phyloP scores from a whole-genome alignment of 2,329 filamentous ascomycete genomes.

The Venturia asperata region DNA sequence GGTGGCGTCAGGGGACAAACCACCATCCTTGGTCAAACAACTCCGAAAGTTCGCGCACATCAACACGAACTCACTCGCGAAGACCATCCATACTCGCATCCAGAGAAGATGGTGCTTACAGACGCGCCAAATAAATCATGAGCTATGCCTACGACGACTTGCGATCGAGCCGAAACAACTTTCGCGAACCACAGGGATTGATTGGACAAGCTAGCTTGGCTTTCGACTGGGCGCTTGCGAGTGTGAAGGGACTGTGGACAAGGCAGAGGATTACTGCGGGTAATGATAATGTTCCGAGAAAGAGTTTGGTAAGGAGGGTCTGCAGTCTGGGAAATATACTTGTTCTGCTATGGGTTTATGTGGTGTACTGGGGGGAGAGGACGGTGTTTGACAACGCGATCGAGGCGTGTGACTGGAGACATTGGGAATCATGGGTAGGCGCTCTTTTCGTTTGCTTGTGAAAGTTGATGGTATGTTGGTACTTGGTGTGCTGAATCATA shows the following conservation, averaged over 20 bases:
- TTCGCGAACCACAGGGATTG: slow-evolving; percentile 12
- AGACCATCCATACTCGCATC: not conserved
- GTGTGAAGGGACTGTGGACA: not conserved
- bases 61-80: not conserved
- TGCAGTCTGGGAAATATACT: not conserved
- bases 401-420: slow-evolving; percentile 67
- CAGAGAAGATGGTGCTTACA: not conserved
- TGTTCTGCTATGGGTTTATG: slow-evolving; percentile 60
- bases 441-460: not conserved
- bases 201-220: not conserved
- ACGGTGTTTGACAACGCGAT: slow-evolving; percentile 67
- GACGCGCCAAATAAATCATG: slow-evolving; percentile 1
- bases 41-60: not conserved
- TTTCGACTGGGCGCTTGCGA: not conserved
- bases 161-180: slow-evolving; percentile 13
- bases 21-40: not conserved
- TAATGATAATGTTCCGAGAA: not conserved
- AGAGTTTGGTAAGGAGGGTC: not conserved
- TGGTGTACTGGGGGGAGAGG: slow-evolving; percentile 79
- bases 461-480: not conserved
- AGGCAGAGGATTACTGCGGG: not conserved
- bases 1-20: not conserved
- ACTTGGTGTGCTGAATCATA: not conserved
- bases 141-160: slow-evolving; percentile 14
- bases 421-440: slow-evolving; percentile 88